Conservation (phyloP, 2,329 filamentous ascomycete species). For the Botryosphaeria dothidea region DNA sequence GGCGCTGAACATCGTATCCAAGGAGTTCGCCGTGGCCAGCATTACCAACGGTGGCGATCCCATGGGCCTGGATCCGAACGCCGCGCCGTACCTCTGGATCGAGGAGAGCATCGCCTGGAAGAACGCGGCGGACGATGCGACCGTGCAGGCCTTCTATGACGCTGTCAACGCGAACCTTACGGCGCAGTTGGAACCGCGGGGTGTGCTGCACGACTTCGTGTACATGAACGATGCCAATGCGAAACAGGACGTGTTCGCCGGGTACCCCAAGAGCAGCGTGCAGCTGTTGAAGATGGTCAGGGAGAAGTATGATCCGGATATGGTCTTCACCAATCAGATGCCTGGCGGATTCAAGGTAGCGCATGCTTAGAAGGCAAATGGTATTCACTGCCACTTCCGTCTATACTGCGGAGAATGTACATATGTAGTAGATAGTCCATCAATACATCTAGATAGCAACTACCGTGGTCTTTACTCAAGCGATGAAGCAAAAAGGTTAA, state of each 20-base stretch:
- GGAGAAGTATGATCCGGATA: constrained; percentile 32
- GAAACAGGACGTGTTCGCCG: constrained; percentile 28
- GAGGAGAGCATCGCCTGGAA: constrained; percentile 25
- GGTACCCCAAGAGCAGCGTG: constrained; percentile 33
- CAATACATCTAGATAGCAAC: too few relatives aligned
- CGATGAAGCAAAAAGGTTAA: too few relatives aligned
- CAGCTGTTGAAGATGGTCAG: constrained; percentile 31
- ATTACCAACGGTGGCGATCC: constrained; percentile 24
- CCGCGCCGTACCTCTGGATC: constrained; percentile 24
- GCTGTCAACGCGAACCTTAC: constrained; percentile 8
- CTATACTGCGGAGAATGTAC: too few relatives aligned
- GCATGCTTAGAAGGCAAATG: not conserved
- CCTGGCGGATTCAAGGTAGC: constrained; percentile 26
- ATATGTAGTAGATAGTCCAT: too few relatives aligned
- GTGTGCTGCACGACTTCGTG: not conserved
- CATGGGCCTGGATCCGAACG: constrained; percentile 20
- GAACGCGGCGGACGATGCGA: constrained; percentile 19
- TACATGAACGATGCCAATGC: constrained; percentile 32
- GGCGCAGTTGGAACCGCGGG: not conserved
- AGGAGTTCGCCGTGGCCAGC: not conserved
- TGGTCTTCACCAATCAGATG: constrained; percentile 26
- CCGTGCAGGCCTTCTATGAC: not conserved
- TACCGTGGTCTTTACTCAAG: too few relatives aligned
- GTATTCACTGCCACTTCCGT: too few relatives aligned
- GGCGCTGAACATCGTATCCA: not conserved